Evolutionary conservation across 2,329 filamentous ascomycete species (phyloP).

Genomic region (Chaetomium sp.): DNA sequence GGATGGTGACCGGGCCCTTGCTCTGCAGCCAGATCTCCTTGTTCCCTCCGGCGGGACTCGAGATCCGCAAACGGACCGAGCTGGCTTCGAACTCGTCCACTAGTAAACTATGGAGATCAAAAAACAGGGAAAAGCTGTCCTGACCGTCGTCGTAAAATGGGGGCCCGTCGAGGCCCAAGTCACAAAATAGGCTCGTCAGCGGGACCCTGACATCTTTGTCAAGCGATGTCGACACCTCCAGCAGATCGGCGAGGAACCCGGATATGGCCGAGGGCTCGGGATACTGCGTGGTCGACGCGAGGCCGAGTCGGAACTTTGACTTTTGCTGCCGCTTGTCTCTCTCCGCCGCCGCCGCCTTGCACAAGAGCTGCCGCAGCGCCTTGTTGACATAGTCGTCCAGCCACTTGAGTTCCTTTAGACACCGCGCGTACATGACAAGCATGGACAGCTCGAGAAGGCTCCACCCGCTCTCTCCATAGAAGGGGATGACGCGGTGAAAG

Average conservation of each 20-base stretch:
- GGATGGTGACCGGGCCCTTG: slow-evolving; percentile 48
- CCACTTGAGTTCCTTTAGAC: slow-evolving; percentile 73
- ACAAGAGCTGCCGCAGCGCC: slow-evolving; percentile 72
- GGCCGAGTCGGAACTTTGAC: slow-evolving; percentile 40
- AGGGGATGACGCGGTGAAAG: slow-evolving; percentile 76
- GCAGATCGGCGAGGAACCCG: slow-evolving; percentile 52
- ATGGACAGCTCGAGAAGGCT: slow-evolving; percentile 77
- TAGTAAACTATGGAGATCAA: slow-evolving; percentile 72
- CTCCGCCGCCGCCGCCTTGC: slow-evolving; percentile 63
- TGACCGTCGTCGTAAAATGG: slow-evolving; percentile 69
- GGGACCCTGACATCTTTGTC: slow-evolving; percentile 66
- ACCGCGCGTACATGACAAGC: slow-evolving; percentile 82
- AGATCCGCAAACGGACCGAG: slow-evolving; percentile 64
- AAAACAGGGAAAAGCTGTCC: slow-evolving; percentile 72
- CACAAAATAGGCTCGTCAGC: slow-evolving; percentile 72
- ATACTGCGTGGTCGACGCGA: slow-evolving; percentile 33
- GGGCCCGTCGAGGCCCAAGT: slow-evolving; percentile 66
- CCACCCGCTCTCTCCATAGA: slow-evolving; percentile 80
- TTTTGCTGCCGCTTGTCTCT: slow-evolving; percentile 50
- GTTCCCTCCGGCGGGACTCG: slow-evolving; percentile 56
- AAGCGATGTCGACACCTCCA: slow-evolving; percentile 49
- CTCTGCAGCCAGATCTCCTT: slow-evolving; percentile 56
- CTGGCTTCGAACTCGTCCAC: slow-evolving; percentile 70
- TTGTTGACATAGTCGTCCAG: slow-evolving; percentile 78
- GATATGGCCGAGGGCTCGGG: slow-evolving; percentile 46